Evolutionary conservation across 2,329 filamentous ascomycete species (phyloP), one percentile per base, ranked within the genome.

Genomic region (Penicillium italicum): DNA sequence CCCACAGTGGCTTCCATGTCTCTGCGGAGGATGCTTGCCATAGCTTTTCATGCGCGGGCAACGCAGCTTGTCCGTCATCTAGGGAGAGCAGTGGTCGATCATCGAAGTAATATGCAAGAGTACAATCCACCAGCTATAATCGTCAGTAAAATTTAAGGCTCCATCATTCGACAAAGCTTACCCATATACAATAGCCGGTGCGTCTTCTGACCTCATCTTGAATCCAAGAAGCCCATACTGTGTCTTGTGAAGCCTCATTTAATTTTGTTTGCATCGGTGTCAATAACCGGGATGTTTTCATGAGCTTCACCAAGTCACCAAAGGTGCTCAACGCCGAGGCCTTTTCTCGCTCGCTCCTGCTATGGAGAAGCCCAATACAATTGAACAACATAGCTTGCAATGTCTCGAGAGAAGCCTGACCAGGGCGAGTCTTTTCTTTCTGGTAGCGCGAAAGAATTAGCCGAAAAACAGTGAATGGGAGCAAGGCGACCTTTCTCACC

Each of bases 181-280:
- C 74, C 75, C 76, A 79, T 48, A 77, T 71, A 47, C 71, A 66
- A 56, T 77, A 77, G 1, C 72, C 75, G 20, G 72, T 74, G 36
- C 77, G 69, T 53, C 72, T 68, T 20, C 62, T 63, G 12, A 64
- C 62, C 53, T 79, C 77, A 50, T 68, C 59, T 50, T 72, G 64
- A 38, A 71, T 61, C 76, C 76, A 78, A 16, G 51, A 34, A 14
- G 44, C 53, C 76, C 75, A 78, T 10, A 59, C 55, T 33, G 33
- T 55, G 43, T 62, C 62, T 38, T 51, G 36, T 0, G 62, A 53
- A 20, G 12, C 22, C 6, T 59, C 59, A 22, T 46, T 57, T 12
- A 45, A 16, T 14, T 41, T 16, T 28, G n/a, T 45, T 14, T 14
- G 50, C 26, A 36, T 20, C 46, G 61, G 61, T 47, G 58, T 62